Conservation (phyloP, 306 rosid species). For the Citrullus amarus region DNA sequence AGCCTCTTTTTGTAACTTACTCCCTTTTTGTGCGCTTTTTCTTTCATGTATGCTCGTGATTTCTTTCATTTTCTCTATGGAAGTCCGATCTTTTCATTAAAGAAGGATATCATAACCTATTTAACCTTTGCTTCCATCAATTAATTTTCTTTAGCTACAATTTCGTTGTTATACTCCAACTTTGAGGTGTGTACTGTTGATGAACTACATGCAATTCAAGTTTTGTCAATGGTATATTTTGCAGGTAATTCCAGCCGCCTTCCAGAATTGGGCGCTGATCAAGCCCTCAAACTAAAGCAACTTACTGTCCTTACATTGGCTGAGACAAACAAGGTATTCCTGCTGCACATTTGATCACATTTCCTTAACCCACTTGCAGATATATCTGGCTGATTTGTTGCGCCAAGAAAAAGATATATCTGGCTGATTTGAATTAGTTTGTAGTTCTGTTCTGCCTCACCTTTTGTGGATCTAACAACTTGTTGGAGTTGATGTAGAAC, state of each 20-base stretch:
- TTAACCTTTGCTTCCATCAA: background rate
- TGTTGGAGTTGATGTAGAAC: background rate
- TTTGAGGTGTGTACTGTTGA: background rate
- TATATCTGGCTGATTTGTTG: background rate
- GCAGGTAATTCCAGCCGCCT: constrained; percentile 50
- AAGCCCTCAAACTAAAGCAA: constrained; percentile 79
- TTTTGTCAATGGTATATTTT: constrained; percentile 3
- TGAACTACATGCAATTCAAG: background rate
- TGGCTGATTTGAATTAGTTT: background rate
- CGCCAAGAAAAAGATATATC: background rate
- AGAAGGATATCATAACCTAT: background rate
- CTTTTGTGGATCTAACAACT: background rate
- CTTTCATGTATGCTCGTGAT: background rate
- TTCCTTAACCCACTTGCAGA: background rate
- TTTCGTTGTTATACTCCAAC: background rate
- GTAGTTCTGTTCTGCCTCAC: background rate
- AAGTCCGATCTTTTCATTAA: background rate
- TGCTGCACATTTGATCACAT: background rate
- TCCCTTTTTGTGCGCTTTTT: too few relatives aligned
- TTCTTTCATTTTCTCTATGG: background rate
- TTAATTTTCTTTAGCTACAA: background rate
- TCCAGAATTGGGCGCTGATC: constrained; percentile 62
- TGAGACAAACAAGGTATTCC: constrained; percentile 64
- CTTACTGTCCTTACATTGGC: constrained; percentile 98
- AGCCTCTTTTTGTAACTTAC: too few relatives aligned